These are phyloP conservation scores for Rauvolfia tetraphylla DNA, from an alignment of 257 asterid genomes.

Conservation along the genomic window DNA sequence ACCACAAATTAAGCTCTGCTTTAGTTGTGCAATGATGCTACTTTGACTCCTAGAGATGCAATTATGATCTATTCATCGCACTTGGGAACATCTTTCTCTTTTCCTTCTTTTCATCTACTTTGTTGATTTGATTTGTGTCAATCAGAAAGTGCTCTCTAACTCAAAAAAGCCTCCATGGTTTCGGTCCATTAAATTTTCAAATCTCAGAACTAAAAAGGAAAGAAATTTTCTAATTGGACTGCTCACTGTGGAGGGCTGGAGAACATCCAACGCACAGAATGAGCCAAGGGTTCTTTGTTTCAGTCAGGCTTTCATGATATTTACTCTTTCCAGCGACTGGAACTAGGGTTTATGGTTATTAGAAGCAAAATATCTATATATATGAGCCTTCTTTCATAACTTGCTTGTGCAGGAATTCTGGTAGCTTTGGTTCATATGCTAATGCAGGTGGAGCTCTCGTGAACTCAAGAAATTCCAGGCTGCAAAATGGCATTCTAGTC, in stretches of 20 bases:
- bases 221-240: not conserved
- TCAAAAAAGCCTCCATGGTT: constrained; percentile 11
- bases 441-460: constrained; percentile 10
- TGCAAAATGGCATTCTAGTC: constrained; percentile 25
- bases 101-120: constrained; percentile 20
- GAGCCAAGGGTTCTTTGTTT: not conserved
- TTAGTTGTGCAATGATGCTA: constrained; percentile 25
- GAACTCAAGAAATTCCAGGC: constrained; percentile 30
- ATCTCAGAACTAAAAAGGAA: not conserved
- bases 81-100: constrained; percentile 23
- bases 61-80: constrained; percentile 22
- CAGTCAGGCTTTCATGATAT: not conserved
- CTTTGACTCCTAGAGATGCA: constrained; percentile 22
- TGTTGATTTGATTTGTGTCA: constrained; percentile 44
- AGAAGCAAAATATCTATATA: not conserved
- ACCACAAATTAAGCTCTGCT: not conserved
- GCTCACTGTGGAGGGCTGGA: not conserved
- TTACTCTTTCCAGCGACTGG: not conserved
- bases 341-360: constrained; percentile 20
- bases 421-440: constrained; percentile 23
- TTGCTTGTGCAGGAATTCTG: constrained; percentile 31
- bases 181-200: not conserved
- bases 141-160: constrained; percentile 23
- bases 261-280: not conserved
- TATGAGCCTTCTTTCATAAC: not conserved